Evolutionary conservation across 2,329 filamentous ascomycete species (phyloP).

Genomic region (Botrytis fragariae): DNA sequence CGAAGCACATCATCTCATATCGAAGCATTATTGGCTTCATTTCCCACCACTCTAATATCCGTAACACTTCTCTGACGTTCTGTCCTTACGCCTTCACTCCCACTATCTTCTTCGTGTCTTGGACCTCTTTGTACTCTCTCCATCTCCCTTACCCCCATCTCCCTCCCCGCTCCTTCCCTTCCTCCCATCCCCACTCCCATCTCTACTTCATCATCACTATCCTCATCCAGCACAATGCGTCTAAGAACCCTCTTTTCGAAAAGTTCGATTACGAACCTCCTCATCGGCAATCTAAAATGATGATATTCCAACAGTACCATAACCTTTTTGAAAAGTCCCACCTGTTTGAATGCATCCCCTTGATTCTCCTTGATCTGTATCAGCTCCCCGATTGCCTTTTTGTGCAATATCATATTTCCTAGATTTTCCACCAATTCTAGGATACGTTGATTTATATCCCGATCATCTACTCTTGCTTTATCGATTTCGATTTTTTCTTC

Average conservation of each 20-base stretch:
- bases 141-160: conserved; percentile 47
- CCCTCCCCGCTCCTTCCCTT: conserved; percentile 2
- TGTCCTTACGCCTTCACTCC: conserved; percentile 10
- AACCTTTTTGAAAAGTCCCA: conserved; percentile 78
- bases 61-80: conserved; percentile 16
- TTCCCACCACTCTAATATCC: conserved; percentile 2
- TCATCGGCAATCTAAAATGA: conserved; percentile 81
- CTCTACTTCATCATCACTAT: conserved; percentile 38
- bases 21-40: not conserved
- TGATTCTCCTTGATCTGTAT: conserved; percentile 75
- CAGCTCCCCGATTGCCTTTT: conserved; percentile 79
- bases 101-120: conserved; percentile 46
- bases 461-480: conserved; percentile 53
- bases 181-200: conserved; percentile 43
- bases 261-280: conserved; percentile 87
- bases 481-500: conserved; percentile 47
- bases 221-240: conserved; percentile 75
- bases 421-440: conserved; percentile 83
- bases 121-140: conserved; percentile 50
- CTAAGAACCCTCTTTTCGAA: conserved; percentile 90
- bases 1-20: not conserved
- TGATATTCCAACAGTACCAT: conserved; percentile 84
- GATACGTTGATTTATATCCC: conserved; percentile 68
- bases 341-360: conserved; percentile 70
- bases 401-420: conserved; percentile 89